These are phyloP conservation scores for Eremochloa ophiuroides DNA, from an alignment of 176 grass and related monocot genomes.

Conservation along the genomic window DNA sequence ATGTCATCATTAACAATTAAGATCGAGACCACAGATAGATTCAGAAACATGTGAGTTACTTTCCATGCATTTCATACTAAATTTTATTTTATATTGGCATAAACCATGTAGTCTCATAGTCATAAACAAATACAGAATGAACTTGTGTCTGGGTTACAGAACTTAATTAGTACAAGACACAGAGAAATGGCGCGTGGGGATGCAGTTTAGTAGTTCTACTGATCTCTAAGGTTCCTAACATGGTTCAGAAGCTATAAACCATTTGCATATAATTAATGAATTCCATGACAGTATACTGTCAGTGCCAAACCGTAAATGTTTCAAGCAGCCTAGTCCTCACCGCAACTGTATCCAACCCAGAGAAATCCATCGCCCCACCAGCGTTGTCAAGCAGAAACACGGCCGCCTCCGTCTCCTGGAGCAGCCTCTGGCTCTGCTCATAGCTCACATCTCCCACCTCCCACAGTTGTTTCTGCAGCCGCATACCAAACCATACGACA, in stretches of 20 bases:
- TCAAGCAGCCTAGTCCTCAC: slow-evolving; percentile 24
- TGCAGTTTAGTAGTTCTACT: neutral
- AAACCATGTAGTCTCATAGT: neutral
- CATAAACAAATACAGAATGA: neutral
- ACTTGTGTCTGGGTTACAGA: neutral
- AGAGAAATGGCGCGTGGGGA: neutral
- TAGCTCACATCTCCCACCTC: slow-evolving; percentile 56
- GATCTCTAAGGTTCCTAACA: neutral
- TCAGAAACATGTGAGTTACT: neutral
- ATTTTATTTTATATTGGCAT: neutral
- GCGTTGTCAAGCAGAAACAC: slow-evolving; percentile 53
- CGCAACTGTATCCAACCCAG: slow-evolving; percentile 49
- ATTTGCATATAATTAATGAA: neutral
- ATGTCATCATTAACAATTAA: neutral
- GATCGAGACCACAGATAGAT: neutral
- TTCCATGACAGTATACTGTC: neutral
- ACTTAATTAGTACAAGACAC: neutral
- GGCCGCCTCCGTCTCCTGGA: slow-evolving; percentile 59
- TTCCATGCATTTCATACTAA: neutral
- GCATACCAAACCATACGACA: neutral
- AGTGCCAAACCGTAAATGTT: neutral
- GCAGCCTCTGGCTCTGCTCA: slow-evolving; percentile 56
- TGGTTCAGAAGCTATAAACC: neutral
- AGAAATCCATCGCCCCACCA: slow-evolving; percentile 57
- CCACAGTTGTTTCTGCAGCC: slow-evolving; percentile 49